phyloP scores from a whole-genome alignment of 768 basidiomycete genomes.

The Tricholoma hemisulphureum region DNA sequence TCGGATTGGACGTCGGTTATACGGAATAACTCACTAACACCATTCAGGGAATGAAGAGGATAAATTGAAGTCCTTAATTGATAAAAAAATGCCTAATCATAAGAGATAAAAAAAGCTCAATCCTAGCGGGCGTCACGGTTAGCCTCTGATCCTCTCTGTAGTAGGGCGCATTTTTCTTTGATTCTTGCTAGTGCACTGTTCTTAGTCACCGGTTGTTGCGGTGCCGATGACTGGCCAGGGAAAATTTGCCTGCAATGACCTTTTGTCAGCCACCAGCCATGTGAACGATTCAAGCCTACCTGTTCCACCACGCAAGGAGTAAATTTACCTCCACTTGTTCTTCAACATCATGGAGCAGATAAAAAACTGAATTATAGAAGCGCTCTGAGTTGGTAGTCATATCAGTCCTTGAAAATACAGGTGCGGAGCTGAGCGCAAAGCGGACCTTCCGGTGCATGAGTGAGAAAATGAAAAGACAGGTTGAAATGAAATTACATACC shows the following conservation, averaged over 20 bases:
- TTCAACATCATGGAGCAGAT: not conserved
- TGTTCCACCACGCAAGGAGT: not conserved
- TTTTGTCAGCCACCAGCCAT: not conserved
- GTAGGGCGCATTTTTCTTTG: too few relatives aligned
- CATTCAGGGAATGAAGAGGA: too few relatives aligned
- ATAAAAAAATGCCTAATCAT: too few relatives aligned
- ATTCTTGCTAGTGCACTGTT: too few relatives aligned
- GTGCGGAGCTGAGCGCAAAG: not conserved
- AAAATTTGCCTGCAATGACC: not conserved
- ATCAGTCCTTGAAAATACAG: not conserved
- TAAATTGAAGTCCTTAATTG: too few relatives aligned
- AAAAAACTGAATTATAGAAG: not conserved
- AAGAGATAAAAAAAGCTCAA: too few relatives aligned
- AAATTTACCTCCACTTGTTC: not conserved
- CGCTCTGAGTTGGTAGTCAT: too few relatives aligned
- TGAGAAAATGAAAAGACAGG: not conserved
- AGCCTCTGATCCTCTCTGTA: too few relatives aligned
- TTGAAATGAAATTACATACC: not conserved
- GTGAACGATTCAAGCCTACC: not conserved
- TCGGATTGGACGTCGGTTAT: too few relatives aligned
- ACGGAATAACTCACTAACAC: too few relatives aligned
- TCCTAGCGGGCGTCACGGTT: too few relatives aligned
- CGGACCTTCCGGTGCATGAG: not conserved
- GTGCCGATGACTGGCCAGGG: not conserved
- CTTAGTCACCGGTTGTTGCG: too few relatives aligned